phyloP scores from a whole-genome alignment of 2,329 filamentous ascomycete genomes.

The Tolypocladium nubicola region DNA sequence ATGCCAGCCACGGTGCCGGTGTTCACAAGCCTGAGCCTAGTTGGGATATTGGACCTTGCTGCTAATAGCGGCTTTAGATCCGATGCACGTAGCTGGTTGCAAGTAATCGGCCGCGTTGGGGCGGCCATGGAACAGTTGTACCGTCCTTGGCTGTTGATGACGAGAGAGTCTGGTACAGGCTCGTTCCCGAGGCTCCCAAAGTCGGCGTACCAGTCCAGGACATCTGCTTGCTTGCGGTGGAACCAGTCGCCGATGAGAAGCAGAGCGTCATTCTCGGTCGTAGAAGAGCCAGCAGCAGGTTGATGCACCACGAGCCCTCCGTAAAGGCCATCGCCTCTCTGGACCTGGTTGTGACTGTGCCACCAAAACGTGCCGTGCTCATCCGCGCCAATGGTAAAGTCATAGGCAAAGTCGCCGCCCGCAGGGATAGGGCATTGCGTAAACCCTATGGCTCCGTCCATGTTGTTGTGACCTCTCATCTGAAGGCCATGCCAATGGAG shows the following conservation, averaged over 20 bases:
- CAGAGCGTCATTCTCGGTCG: constrained; percentile 36
- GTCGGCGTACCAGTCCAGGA: constrained; percentile 15
- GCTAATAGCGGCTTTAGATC: constrained; percentile 8
- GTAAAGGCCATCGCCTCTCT: constrained; percentile 42
- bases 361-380: constrained; percentile 49
- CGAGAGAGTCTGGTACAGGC: constrained; percentile 18
- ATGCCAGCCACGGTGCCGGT: constrained; percentile 12
- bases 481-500: constrained; percentile 69
- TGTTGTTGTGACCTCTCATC: constrained; percentile 60
- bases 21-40: constrained; percentile 13
- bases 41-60: background rate
- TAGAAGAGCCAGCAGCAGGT: constrained; percentile 17
- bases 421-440: constrained; percentile 42
- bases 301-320: constrained; percentile 50
- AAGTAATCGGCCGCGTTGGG: constrained; percentile 12
- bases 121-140: constrained; percentile 19
- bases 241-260: constrained; percentile 35
- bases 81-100: constrained; percentile 2
- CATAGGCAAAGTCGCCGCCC: constrained; percentile 42
- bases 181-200: constrained; percentile 30
- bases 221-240: constrained; percentile 27
- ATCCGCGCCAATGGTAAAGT: constrained; percentile 41
- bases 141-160: constrained; percentile 22
- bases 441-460: constrained; percentile 48
- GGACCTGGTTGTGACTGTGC: constrained; percentile 44